Base-by-base conservation (phyloP, 495 filamentous ascomycete species). In the Lophium mytilinum region DNA sequence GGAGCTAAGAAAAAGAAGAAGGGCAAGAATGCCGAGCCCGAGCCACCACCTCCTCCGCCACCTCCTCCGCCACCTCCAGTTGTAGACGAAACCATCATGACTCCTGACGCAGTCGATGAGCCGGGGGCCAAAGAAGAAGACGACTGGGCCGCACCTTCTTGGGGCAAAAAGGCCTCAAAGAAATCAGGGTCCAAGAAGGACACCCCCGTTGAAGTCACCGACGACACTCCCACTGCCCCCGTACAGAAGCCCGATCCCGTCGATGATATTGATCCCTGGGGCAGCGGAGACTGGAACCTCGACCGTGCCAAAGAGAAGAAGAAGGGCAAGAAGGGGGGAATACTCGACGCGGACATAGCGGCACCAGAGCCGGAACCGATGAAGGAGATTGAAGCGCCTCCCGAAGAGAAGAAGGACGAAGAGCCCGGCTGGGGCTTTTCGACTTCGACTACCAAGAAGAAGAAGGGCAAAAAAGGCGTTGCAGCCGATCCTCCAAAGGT, bases 101-200 rank as follows among this genome's bases (percentile, higher is more conserved):
- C 46, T 4, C 65, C 68, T 6, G 69, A 65, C 37, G 64, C 53
- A 36, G 60, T 73, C 7, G 66, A 70, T 21, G 70, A 73, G 56
- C 69, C 70, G 1, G 64, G 60, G 35, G 59, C 62, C 15, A 56
- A 62, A 34, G 64, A 52, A 19, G 70, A 68, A 36, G 68, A 68
- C 36, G 65, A 68, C 15, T 64, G 39, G 33, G 61, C 54, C 0
- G 39, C 52, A 30, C 49, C 55, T 12, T 68, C 57, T 37, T 63
- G 61, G 63, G 52, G 56, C 19, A 55, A 34, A 9, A 66, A 66
- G 42, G 61, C 57, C 15, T 58, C n/a, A 5, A 66, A 66, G 52
- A 62, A 55, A 48, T 35, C 24, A 5, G 4, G 12, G 19, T 58
- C 57, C 0, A 62, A 56, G 45, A 62, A 61, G 45, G 62, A 66